Conservation (phyloP, 768 basidiomycete species). For the Russula sp. region DNA sequence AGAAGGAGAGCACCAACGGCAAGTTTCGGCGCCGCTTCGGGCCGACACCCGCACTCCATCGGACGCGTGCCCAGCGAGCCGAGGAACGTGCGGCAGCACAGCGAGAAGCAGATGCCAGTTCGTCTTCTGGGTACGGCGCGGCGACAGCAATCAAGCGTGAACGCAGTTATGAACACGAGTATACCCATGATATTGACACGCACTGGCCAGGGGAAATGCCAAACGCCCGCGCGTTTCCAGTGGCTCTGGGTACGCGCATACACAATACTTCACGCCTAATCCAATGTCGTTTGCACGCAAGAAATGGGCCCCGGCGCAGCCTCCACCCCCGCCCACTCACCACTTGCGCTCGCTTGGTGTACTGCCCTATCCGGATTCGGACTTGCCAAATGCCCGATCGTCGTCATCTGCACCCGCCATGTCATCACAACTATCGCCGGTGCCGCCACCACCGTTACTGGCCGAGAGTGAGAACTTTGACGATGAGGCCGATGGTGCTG, state of each 20-base stretch:
- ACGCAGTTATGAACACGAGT: constrained; percentile 19
- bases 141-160: constrained; percentile 25
- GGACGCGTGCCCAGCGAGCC: constrained; percentile 28
- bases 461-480: constrained; percentile 6
- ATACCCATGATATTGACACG: background rate
- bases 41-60: constrained; percentile 11
- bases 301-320: constrained; percentile 34
- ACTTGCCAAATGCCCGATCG: constrained; percentile 4
- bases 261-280: constrained; percentile 35
- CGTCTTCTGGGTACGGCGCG: background rate
- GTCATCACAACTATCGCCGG: background rate
- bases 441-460: constrained; percentile 2
- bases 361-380: background rate
- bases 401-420: background rate
- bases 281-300: constrained; percentile 39
- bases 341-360: constrained; percentile 22
- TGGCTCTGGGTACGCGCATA: constrained; percentile 9
- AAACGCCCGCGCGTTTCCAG: constrained; percentile 22
- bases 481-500: constrained; percentile 21
- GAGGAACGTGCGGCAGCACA: constrained; percentile 30
- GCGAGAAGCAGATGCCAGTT: constrained; percentile 20
- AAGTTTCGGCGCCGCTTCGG: constrained; percentile 37
- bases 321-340: constrained; percentile 19
- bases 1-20: constrained; percentile 52
- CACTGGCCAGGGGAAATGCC: background rate